Evolutionary conservation across 768 basidiomycete species (phyloP), one percentile per base, ranked within the genome.

Genomic region (Termitomyces sp.): DNA sequence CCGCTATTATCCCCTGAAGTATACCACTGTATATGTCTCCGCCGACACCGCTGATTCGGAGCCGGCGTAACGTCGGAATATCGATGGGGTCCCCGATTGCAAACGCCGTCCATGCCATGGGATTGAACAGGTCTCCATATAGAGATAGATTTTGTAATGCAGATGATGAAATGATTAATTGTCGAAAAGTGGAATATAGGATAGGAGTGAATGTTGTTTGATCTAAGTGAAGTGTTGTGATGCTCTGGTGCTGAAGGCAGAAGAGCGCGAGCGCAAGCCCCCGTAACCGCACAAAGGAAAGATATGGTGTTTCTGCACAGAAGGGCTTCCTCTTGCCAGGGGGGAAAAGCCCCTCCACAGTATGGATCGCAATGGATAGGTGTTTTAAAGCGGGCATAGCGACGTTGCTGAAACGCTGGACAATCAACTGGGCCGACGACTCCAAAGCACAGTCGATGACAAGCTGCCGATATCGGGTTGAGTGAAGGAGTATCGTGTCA

Each of bases 211-310:
- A 44, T 11, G 63, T 65, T 1, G 72, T 76, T 46, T 77, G 73
- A 50, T 79, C 76, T 35, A 82, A 68, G 55, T 79, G 76, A 19
- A 82, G 70, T 0, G 70, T 75, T 24, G 67, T 71, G 5, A 78
- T 60, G 4, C 57, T 54, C 0, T 63, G 77, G 75, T 1, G 65
- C 68, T 54, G 76, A 72, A 38, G 72, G 65, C 41, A 74, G 66
- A 24, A 77, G 65, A 74, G 65, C 35, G 74, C 67, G 15, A 77
- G 65, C 0, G 77, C 75, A 10, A 77, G 58, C 9, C 77, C 78
- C 5, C 75, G 71, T 28, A 81, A 71, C 7, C 77, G 73, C 12
- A 79, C 61, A 40, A 74, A 74, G 14, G 63, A 59, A 12, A 80
- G 66, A 19, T 60, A 61, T 6, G 70, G 65, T 2, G 68, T 64